Evolutionary conservation across 768 basidiomycete species (phyloP).

Genomic region (Leucocoprinus birnbaumii): DNA sequence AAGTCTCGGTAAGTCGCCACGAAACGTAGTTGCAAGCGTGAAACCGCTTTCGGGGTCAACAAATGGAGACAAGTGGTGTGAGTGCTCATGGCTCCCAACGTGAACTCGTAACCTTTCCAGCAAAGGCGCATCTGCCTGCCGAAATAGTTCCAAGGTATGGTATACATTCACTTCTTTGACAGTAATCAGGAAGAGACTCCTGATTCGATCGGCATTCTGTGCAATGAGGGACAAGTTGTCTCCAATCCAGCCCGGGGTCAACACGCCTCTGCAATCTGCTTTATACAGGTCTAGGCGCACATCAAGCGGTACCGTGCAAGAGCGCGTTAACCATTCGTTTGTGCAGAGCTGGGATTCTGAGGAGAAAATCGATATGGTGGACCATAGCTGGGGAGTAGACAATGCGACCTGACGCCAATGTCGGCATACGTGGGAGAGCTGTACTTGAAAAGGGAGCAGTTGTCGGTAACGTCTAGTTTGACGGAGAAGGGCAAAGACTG

Average conservation of each 20-base stretch:
- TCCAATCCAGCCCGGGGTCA: constrained; percentile 2
- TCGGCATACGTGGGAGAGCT: constrained; percentile 38
- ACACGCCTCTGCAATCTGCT: not conserved
- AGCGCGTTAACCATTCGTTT: constrained; percentile 12
- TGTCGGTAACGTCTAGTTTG: constrained; percentile 19
- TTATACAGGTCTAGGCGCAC: constrained; percentile 7
- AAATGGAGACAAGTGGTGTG: not conserved
- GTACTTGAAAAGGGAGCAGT: constrained; percentile 31
- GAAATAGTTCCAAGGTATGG: constrained; percentile 20
- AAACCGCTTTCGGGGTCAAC: not conserved
- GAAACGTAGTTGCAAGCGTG: constrained; percentile 14
- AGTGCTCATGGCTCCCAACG: not conserved
- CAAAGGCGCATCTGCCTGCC: constrained; percentile 18
- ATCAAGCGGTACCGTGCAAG: constrained; percentile 12
- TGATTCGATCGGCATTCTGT: constrained; percentile 22
- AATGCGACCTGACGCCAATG: constrained; percentile 37
- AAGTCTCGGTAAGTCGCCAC: constrained; percentile 20
- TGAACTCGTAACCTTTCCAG: constrained; percentile 23
- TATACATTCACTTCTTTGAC: constrained; percentile 20
- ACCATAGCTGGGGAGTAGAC: constrained; percentile 37
- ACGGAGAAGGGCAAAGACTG: constrained; percentile 23
- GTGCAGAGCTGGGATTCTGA: not conserved
- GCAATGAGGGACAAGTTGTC: constrained; percentile 14
- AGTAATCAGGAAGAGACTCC: constrained; percentile 23
- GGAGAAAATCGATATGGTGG: constrained; percentile 19